Evolutionary conservation across 2,329 filamentous ascomycete species (phyloP), one percentile per base, ranked within the genome.

Genomic region (Aspergillus jensenii): DNA sequence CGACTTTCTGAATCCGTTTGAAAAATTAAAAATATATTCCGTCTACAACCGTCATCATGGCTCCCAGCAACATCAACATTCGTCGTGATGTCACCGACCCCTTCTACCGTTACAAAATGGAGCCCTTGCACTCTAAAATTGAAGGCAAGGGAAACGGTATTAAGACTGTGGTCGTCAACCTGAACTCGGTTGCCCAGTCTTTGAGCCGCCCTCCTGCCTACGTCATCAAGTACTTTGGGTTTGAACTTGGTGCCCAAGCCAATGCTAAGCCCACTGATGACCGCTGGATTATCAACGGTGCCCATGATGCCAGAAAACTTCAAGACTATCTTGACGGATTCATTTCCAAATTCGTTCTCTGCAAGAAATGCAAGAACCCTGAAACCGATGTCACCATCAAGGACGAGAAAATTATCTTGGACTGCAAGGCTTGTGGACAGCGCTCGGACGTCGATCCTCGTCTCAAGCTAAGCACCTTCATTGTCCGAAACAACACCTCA

Each of bases 91-190:
- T 96, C 82, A 89, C 89, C 84, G 95, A 99, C 82, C 90, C 90
- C 81, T 99, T 97, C 87, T 99, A 99, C 83, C 95, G 95, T 79
- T 99, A 99, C 88, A 99, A 99, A 87, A 99, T 99, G 95, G 95
- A 98, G 83, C 89, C 88, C 71, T 83, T 99, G 76, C 91, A 96
- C 84, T 96, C 95, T 78, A 99, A 99, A 85, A 96, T 99, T 71
- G 95, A 99, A 82, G 95, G 95, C 81, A 99, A 99, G 81, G 95
- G 95, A 68, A 99, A 99, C 82, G 95, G 95, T 75, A 99, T 99
- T 87, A 99, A 99, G 84, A 99, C 84, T 70, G 95, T 99, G 73
- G 89, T 99, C 69, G 91, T 96, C 85, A 99, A 99, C 80, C 81
- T 99, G 74, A 91, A 88, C 84, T 96, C 90, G 74, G 92, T 99